Evolutionary conservation across 2,329 filamentous ascomycete genomes (phyloP), one percentile per base, ranked within the genome.

Genomic region (Penicillium brevicompactum): DNA sequence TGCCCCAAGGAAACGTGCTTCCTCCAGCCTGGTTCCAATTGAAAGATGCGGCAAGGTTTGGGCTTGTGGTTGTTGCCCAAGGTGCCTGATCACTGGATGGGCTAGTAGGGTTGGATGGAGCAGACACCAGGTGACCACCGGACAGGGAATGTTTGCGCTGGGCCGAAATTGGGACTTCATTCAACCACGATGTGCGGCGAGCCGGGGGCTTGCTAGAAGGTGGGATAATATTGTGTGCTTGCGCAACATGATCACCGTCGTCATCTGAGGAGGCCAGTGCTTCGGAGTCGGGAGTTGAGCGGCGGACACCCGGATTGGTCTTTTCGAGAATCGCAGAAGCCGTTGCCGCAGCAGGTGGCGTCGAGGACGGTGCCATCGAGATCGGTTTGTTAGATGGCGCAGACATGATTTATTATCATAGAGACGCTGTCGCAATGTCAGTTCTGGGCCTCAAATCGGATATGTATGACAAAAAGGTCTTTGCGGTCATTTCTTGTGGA

Each of bases 241-340:
- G 79, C 43, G 80, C 80, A 62, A 84, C 81, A 69, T 86, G 82
- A 57, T 96, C 89, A 54, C 80, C 83, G 74, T 99, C 94, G 72
- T 97, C 94, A 73, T 97, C 94, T 11, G 92, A 97, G 63, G 93
- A 97, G 49, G 89, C 92, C 56, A 97, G 79, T 49, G 91, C 93
- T 71, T 97, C 93, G 3, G 92, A 97, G 70, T 97, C 94, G 21
- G 93, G 93, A 1, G 93, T 97, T 7, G 91, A 92, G 51, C 90
- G 89, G 65, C 92, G 86, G 53, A 87, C 83, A 52, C 79, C 78
- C 32, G 79, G 72, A 67, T 90, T 89, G 47, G 88, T 81, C 72
- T 92, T 94, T 48, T 93, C 90, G 32, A 91, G 80, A 46, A 90
- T 77, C 38, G 87, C 78, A 38, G 85, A 85, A 56, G 88, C 85